Conservation (phyloP, 371 early-diverging fungal species). For the Saksenaea vasiformis region DNA sequence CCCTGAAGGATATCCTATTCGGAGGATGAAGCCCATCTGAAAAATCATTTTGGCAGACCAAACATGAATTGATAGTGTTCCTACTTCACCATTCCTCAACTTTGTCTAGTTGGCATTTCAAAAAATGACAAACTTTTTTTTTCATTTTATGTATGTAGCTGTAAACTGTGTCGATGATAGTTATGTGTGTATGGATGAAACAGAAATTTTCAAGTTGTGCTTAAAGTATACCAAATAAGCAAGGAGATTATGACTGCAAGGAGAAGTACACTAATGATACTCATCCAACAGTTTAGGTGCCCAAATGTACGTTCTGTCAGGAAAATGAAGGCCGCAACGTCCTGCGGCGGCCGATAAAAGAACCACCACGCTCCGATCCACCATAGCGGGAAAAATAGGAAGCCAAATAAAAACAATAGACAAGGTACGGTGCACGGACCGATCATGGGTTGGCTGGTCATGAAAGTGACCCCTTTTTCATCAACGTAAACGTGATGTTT, state of each 20-base stretch:
- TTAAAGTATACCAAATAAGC: conserved; percentile 8
- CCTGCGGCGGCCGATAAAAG: conserved; percentile 5
- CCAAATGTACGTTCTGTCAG: conserved; percentile 9
- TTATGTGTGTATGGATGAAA: not conserved
- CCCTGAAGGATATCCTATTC: too few species aligned
- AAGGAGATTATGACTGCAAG: conserved; percentile 11
- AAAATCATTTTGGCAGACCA: too few species aligned
- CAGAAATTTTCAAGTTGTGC: not conserved
- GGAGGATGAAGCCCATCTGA: too few species aligned
- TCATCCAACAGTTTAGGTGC: conserved; percentile 19
- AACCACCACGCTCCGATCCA: conserved; percentile 20
- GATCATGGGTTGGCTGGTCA: not conserved
- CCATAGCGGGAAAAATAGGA: conserved; percentile 16
- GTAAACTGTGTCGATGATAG: not conserved
- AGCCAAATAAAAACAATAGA: conserved; percentile 15
- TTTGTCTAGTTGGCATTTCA: too few species aligned
- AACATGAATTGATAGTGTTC: too few species aligned
- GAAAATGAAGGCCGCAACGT: conserved; percentile 4
- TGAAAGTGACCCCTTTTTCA: conserved; percentile 12
- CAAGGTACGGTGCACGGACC: conserved; percentile 5
- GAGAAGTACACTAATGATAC: conserved; percentile 9
- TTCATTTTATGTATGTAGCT: not conserved
- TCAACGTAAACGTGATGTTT: conserved; percentile 1
- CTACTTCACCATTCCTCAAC: too few species aligned
- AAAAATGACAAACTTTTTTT: too few species aligned